Percentiles rank a stretch among this genome's conserved stretches.
These are phyloP conservation scores for Monosporascus sp. DNA, from an alignment of 2,329 filamentous ascomycete species.

Conservation along the genomic window DNA sequence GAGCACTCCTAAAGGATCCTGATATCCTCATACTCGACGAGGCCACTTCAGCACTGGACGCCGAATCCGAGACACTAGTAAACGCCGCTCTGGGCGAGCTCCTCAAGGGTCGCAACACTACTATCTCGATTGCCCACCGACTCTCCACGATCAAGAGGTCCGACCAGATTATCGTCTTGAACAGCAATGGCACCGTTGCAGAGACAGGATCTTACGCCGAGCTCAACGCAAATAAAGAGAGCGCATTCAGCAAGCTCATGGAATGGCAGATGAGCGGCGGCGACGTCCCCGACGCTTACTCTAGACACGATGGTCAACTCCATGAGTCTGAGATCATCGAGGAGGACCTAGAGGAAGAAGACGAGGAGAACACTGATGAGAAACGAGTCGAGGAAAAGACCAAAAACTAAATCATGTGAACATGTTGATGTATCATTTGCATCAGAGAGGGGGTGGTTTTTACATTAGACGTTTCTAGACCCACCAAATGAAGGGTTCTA, in stretches of 20 bases:
- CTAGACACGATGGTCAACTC: conserved; percentile 35
- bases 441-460: conserved; percentile 5
- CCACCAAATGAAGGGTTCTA: not conserved
- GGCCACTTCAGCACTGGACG: conserved; percentile 91
- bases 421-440: conserved; percentile 8
- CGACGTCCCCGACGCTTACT: conserved; percentile 47
- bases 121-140: conserved; percentile 94
- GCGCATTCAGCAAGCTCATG: conserved; percentile 93
- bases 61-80: conserved; percentile 93
- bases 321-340: conserved; percentile 50
- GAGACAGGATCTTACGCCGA: conserved; percentile 82
- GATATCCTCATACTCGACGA: conserved; percentile 97
- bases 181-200: conserved; percentile 79
- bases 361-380: conserved; percentile 27
- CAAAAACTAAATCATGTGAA: conserved; percentile 14
- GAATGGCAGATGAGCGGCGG: conserved; percentile 96
- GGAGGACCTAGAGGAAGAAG: conserved; percentile 39
- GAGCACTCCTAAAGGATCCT: conserved; percentile 89
- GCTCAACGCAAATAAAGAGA: conserved; percentile 66
- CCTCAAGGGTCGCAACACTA: conserved; percentile 84
- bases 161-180: conserved; percentile 89
- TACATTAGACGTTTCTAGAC: not conserved
- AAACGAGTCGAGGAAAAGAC: conserved; percentile 13
- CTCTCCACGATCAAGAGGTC: conserved; percentile 95
- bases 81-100: conserved; percentile 82